Percentiles rank a stretch among this genome's conserved stretches.
These are phyloP conservation scores for Chalciporus sphaerocephalus DNA, from an alignment of 768 basidiomycete species.

Conservation along the genomic window DNA sequence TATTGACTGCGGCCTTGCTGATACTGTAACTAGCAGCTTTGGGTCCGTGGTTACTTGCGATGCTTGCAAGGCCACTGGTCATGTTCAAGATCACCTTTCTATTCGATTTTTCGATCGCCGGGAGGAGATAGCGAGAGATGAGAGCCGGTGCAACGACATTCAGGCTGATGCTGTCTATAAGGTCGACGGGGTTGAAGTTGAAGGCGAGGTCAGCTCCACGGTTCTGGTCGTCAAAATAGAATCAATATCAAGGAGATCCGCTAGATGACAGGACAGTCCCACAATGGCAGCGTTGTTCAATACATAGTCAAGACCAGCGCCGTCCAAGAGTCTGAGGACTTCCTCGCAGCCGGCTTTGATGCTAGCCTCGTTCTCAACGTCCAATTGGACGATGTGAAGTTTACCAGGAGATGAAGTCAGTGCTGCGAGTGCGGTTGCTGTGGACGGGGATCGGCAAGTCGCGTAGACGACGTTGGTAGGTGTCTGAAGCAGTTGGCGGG, in stretches of 20 bases:
- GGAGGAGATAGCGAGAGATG: constrained; percentile 31
- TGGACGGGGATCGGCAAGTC: constrained; percentile 19
- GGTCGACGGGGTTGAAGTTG: constrained; percentile 15
- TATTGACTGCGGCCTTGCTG: constrained; percentile 12
- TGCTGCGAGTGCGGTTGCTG: constrained; percentile 14
- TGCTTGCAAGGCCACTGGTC: constrained; percentile 32
- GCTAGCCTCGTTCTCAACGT: constrained; percentile 24
- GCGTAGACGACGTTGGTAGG: constrained; percentile 21
- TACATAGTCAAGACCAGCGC: constrained; percentile 33
- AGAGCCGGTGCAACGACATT: constrained; percentile 34
- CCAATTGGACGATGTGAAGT: constrained; percentile 33
- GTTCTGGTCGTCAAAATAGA: constrained; percentile 13
- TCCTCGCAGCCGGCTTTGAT: constrained; percentile 24
- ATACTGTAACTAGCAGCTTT: constrained; percentile 8
- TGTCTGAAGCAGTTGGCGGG: constrained; percentile 9
- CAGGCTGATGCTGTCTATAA: constrained; percentile 19
- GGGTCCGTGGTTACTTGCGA: constrained; percentile 10
- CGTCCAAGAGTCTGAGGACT: constrained; percentile 24
- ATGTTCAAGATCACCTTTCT: constrained; percentile 36
- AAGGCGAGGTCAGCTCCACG: constrained; percentile 24
- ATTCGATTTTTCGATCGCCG: constrained; percentile 31
- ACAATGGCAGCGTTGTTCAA: constrained; percentile 40
- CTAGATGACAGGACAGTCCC: constrained; percentile 11
- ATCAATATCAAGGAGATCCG: not conserved
- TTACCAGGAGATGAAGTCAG: constrained; percentile 19